Percentiles rank a stretch among this genome's conserved stretches.
These are phyloP conservation scores for Scleromitrula shiraiana DNA, from an alignment of 2,329 filamentous ascomycete genomes.

Conservation along the genomic window DNA sequence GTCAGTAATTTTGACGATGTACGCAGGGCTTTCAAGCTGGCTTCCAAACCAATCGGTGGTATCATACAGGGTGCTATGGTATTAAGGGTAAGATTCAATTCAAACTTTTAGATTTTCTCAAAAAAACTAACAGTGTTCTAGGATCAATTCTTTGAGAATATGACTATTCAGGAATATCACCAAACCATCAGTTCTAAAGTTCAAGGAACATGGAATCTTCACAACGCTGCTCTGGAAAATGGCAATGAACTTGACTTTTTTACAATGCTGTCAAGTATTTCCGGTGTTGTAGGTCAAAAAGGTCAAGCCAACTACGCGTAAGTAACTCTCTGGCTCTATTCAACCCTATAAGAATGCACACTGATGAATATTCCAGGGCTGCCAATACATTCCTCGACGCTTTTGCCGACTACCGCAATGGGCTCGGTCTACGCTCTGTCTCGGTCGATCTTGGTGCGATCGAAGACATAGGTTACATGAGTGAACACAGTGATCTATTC, in stretches of 20 bases:
- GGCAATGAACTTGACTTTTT: slow-evolving; percentile 33
- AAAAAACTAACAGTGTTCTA: slow-evolving; percentile 17
- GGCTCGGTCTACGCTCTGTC: not conserved
- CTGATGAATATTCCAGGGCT: too few species aligned
- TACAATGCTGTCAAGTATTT: slow-evolving; percentile 32
- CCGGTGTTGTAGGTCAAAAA: slow-evolving; percentile 29
- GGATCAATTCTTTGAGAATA: slow-evolving; percentile 9
- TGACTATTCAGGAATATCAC: slow-evolving; percentile 14
- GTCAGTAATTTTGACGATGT: slow-evolving; percentile 1
- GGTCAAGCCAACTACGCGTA: slow-evolving; percentile 41
- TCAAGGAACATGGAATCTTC: slow-evolving; percentile 20
- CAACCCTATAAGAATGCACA: too few species aligned
- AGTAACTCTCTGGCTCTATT: too few species aligned
- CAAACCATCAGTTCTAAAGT: slow-evolving; percentile 12
- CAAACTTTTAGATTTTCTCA: not conserved
- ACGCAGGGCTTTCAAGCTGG: slow-evolving; percentile 3
- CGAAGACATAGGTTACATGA: slow-evolving; percentile 30
- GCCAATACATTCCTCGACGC: slow-evolving; percentile 41
- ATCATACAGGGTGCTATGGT: slow-evolving; percentile 31
- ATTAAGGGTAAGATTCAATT: slow-evolving; percentile 14
- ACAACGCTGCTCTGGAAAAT: slow-evolving; percentile 17
- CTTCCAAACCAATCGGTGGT: slow-evolving; percentile 15
- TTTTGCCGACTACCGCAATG: slow-evolving; percentile 1
- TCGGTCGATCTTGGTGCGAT: slow-evolving; percentile 4
- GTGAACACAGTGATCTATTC: too few species aligned